Conservation (phyloP, 2,329 filamentous ascomycete species). For the Pseudogymnoascus sp. region DNA sequence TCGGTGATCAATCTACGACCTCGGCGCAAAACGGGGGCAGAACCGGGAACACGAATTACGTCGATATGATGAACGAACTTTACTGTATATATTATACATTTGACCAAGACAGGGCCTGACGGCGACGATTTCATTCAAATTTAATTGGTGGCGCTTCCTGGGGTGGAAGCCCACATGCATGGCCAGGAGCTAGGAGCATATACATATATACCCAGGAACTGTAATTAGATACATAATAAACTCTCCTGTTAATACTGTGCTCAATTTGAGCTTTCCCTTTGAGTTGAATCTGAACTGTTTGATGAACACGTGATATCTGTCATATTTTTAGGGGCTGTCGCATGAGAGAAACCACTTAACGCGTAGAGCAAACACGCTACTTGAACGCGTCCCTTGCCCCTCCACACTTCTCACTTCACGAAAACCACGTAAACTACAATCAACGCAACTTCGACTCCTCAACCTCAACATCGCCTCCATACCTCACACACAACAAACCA, state of each 20-base stretch:
- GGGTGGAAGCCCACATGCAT: background rate
- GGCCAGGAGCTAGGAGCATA: constrained; percentile 2
- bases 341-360: constrained; percentile 10
- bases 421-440: constrained; percentile 4
- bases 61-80: constrained; percentile 26
- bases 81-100: constrained; percentile 5
- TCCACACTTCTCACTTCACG: constrained; percentile 8
- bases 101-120: background rate
- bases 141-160: background rate
- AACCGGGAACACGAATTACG: constrained; percentile 24
- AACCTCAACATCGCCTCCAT: background rate
- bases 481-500: constrained; percentile 10
- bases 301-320: background rate
- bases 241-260: background rate
- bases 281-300: background rate
- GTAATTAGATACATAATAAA: constrained; percentile 8
- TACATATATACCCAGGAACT: background rate
- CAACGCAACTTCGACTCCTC: background rate
- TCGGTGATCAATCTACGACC: constrained; percentile 66
- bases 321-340: background rate
- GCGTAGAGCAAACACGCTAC: constrained; percentile 8
- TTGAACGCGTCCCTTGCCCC: constrained; percentile 9
- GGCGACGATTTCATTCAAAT: background rate
- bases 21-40: constrained; percentile 22
- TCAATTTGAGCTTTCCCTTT: background rate